phyloP scores from a whole-genome alignment of 192 early-diverging fungal species.

The Umbelopsis vinacea region DNA sequence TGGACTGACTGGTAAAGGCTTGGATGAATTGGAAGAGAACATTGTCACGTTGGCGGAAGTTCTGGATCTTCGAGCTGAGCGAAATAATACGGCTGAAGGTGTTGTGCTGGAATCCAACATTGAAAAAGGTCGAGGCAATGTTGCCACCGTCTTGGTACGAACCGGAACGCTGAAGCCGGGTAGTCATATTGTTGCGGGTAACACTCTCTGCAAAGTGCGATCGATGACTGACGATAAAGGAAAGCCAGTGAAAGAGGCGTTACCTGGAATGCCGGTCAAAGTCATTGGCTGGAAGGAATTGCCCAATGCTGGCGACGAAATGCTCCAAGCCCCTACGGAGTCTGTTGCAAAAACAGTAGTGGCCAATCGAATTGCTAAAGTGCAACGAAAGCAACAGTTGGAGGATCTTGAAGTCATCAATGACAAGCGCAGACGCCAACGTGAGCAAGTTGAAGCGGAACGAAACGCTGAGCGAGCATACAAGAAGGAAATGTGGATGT shows the following conservation, averaged over 20 bases:
- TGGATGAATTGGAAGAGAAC: constrained; percentile 89
- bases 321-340: constrained; percentile 65
- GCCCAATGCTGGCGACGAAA: constrained; percentile 89
- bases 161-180: constrained; percentile 87
- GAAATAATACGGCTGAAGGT: constrained; percentile 78
- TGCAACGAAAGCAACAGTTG: constrained; percentile 63
- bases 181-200: constrained; percentile 83
- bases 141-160: constrained; percentile 87
- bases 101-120: constrained; percentile 88
- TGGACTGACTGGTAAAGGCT: constrained; percentile 80
- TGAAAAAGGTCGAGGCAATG: constrained; percentile 83
- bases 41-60: constrained; percentile 88
- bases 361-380: constrained; percentile 63
- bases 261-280: constrained; percentile 84
- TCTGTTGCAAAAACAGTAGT: constrained; percentile 76
- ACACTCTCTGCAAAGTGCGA: constrained; percentile 85
- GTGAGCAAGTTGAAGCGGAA: constrained; percentile 56
- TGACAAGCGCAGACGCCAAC: constrained; percentile 62
- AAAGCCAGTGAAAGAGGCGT: constrained; percentile 69
- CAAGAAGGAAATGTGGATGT: constrained; percentile 68
- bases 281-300: constrained; percentile 94
- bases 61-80: constrained; percentile 84
- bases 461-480: constrained; percentile 55
- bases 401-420: constrained; percentile 78
- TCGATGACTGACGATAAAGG: constrained; percentile 83